Evolutionary conservation across 345 rosid species (phyloP).

Genomic region (Camelina neglecta): DNA sequence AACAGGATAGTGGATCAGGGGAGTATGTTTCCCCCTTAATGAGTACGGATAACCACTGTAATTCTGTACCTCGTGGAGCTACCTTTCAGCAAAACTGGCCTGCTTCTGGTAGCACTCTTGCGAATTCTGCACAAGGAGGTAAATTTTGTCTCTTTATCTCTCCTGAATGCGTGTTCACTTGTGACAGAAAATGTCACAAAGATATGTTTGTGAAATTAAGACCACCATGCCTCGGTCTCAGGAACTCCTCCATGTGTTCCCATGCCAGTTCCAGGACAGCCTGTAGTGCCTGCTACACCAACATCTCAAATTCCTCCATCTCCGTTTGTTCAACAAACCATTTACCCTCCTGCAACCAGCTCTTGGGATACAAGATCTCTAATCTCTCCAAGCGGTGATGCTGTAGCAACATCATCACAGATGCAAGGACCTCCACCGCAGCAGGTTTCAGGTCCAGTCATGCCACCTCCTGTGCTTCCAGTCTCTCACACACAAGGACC

Average conservation of each 20-base stretch:
- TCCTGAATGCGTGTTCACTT: constrained; percentile 40
- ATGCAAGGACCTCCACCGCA: constrained; percentile 36
- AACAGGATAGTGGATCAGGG: constrained; percentile 63
- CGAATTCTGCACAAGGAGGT: constrained; percentile 64
- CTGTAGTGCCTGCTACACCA: constrained; percentile 60
- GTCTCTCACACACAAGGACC: constrained; percentile 74
- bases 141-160: constrained; percentile 36
- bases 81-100: constrained; percentile 63
- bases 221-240: constrained; percentile 48
- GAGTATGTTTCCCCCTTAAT: constrained; percentile 74
- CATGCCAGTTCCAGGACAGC: constrained; percentile 55
- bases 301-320: constrained; percentile 73
- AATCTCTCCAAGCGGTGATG: constrained; percentile 58
- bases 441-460: constrained; percentile 63
- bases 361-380: constrained; percentile 81
- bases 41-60: constrained; percentile 56
- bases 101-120: constrained; percentile 49
- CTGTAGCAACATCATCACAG: constrained; percentile 53
- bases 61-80: constrained; percentile 52
- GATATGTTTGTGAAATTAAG: constrained; percentile 43
- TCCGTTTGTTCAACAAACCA: constrained; percentile 71
- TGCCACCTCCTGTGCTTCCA: constrained; percentile 79
- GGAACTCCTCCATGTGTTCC: constrained; percentile 66
- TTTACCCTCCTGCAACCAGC: constrained; percentile 64
- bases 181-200: background rate